Evolutionary conservation across 2,329 filamentous ascomycete genomes (phyloP).

Genomic region (Colletotrichum falcatum): DNA sequence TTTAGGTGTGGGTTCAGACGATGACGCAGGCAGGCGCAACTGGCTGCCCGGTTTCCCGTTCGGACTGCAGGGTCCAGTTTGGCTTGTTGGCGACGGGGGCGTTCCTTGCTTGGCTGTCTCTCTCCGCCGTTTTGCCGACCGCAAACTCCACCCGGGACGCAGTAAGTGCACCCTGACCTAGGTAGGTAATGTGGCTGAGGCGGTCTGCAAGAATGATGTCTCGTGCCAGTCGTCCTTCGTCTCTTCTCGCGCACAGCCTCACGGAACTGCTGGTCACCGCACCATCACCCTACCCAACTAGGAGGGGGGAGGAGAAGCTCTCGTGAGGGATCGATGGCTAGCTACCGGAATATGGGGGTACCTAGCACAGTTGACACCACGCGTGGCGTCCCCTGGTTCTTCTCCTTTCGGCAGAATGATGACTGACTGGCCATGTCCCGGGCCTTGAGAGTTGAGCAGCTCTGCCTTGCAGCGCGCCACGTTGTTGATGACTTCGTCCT

Average conservation of each 20-base stretch:
- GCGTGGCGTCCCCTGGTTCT: background rate
- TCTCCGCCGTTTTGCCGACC: constrained; percentile 4
- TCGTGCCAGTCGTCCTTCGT: background rate
- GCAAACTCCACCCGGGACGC: constrained; percentile 11
- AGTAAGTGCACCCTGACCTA: too few relatives aligned
- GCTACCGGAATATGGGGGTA: background rate
- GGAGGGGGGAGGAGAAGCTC: background rate
- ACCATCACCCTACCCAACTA: background rate
- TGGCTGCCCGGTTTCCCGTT: constrained; percentile 40
- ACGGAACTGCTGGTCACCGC: background rate
- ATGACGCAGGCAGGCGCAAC: constrained; percentile 41
- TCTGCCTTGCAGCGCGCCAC: background rate
- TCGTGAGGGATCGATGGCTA: background rate
- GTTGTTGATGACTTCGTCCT: background rate
- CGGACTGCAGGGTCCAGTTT: constrained; percentile 31
- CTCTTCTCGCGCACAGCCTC: constrained; percentile 9
- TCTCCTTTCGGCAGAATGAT: background rate
- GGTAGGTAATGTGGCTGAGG: constrained; percentile 23
- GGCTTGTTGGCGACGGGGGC: constrained; percentile 23
- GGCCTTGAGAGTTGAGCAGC: background rate
- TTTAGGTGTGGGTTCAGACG: constrained; percentile 33
- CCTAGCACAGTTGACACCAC: background rate
- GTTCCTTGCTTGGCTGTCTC: constrained; percentile 36
- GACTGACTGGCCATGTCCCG: background rate
- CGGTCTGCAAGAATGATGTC: background rate